Evolutionary conservation across 2,329 filamentous ascomycete species (phyloP).

Genomic region (Penicillium sp.): DNA sequence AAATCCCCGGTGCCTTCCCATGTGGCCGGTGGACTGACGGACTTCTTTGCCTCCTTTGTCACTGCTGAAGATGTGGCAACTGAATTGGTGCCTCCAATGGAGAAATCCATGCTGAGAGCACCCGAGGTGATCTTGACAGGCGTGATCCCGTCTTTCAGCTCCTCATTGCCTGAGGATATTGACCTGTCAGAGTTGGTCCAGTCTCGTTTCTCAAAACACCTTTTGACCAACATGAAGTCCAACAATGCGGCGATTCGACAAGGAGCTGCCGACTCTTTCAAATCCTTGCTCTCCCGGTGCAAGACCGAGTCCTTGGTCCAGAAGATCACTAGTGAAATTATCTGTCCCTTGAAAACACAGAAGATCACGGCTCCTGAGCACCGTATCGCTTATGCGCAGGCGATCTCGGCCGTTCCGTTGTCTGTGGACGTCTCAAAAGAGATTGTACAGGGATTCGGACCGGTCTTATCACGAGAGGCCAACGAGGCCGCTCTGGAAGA

Average conservation of each 20-base stretch:
- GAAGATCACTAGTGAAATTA: slow-evolving; percentile 70
- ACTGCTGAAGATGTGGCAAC: slow-evolving; percentile 68
- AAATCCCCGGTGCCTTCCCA: slow-evolving; percentile 66
- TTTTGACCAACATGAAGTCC: slow-evolving; percentile 88
- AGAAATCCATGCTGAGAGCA: slow-evolving; percentile 82
- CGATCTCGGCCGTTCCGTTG: slow-evolving; percentile 63
- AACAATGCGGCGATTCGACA: slow-evolving; percentile 73
- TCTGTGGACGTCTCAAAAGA: slow-evolving; percentile 61
- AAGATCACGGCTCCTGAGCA: slow-evolving; percentile 85
- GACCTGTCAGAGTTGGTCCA: slow-evolving; percentile 74
- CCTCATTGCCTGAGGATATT: slow-evolving; percentile 62
- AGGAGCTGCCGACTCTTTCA: slow-evolving; percentile 71
- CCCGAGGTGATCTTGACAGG: slow-evolving; percentile 85
- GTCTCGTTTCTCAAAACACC: slow-evolving; percentile 71
- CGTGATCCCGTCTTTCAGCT: slow-evolving; percentile 68
- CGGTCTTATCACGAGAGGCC: slow-evolving; percentile 73
- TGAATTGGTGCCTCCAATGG: slow-evolving; percentile 72
- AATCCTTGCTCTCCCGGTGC: slow-evolving; percentile 61
- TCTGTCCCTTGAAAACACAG: slow-evolving; percentile 71
- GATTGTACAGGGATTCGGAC: slow-evolving; percentile 61
- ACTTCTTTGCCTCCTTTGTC: slow-evolving; percentile 78
- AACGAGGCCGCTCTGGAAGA: slow-evolving; percentile 77
- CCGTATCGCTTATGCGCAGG: slow-evolving; percentile 73
- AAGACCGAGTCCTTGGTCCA: slow-evolving; percentile 56
- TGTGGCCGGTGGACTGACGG: slow-evolving; percentile 65